Evolutionary conservation across 2,329 filamentous ascomycete genomes (phyloP).

Genomic region (Ceratocystis smalleyi): DNA sequence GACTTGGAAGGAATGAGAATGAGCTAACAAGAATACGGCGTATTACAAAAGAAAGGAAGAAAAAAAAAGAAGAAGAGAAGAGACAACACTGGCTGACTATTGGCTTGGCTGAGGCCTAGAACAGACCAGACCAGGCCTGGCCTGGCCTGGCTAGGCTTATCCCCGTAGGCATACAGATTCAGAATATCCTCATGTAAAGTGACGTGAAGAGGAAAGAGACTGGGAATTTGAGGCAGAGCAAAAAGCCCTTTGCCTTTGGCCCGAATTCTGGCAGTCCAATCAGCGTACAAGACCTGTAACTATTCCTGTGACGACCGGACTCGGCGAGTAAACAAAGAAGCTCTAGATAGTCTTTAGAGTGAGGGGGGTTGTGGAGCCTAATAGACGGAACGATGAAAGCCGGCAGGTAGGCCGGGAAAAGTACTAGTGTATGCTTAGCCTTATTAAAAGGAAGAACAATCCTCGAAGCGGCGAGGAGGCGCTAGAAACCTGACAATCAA

Average conservation of each 20-base stretch:
- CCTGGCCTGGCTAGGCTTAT: background rate
- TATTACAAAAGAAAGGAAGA: too few relatives aligned
- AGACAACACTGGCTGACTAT: background rate
- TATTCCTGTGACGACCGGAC: background rate
- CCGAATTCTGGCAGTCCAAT: too few relatives aligned
- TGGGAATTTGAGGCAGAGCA: background rate
- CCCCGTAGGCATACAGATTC: background rate
- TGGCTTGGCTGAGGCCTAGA: conserved; percentile 2
- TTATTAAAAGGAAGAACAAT: background rate
- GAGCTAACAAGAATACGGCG: background rate
- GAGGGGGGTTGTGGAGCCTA: too few relatives aligned
- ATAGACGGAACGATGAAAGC: background rate
- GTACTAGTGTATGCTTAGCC: background rate
- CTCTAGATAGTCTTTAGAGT: background rate
- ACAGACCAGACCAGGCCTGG: background rate
- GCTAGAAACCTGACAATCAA: conserved; percentile 3
- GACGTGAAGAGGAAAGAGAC: background rate
- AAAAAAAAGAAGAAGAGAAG: background rate
- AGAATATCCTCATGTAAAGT: background rate
- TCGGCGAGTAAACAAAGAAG: background rate
- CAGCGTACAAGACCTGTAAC: too few relatives aligned
- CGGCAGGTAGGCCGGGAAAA: background rate
- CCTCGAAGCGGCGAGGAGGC: background rate
- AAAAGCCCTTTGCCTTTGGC: background rate
- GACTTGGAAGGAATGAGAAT: background rate